phyloP scores from a whole-genome alignment of 345 rosid species.

The Populus nigra region DNA sequence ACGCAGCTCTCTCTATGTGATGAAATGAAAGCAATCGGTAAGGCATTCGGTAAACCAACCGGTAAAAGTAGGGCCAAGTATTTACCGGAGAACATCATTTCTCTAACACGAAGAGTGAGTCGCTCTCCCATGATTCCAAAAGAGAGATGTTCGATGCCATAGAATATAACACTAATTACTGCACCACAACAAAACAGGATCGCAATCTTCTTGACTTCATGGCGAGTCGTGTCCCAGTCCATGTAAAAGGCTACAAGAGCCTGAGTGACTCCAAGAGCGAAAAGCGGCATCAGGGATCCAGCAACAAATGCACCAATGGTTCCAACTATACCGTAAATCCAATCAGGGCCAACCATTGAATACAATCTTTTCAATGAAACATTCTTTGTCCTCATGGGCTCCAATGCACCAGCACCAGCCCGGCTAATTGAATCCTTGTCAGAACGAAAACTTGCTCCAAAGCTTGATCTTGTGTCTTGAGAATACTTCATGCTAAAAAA shows the following conservation, averaged over 20 bases:
- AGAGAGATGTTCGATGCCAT: slow-evolving; percentile 62
- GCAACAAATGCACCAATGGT: slow-evolving; percentile 65
- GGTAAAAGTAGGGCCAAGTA: background rate
- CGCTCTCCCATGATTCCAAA: slow-evolving; percentile 94
- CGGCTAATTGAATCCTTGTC: slow-evolving; percentile 71
- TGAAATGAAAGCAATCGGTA: background rate
- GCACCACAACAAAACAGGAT: slow-evolving; percentile 69
- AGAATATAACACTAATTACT: slow-evolving; percentile 53
- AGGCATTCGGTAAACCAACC: background rate
- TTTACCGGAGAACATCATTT: slow-evolving; percentile 73
- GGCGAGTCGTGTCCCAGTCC: slow-evolving; percentile 71
- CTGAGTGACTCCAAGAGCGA: slow-evolving; percentile 91
- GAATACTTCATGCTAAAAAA: slow-evolving; percentile 52
- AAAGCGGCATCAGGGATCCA: slow-evolving; percentile 94
- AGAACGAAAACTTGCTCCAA: slow-evolving; percentile 69
- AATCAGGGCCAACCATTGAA: slow-evolving; percentile 82
- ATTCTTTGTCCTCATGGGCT: slow-evolving; percentile 32
- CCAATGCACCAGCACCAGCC: slow-evolving; percentile 43
- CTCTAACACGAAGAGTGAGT: slow-evolving; percentile 86
- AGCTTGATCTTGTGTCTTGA: slow-evolving; percentile 60
- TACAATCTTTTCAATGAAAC: slow-evolving; percentile 62
- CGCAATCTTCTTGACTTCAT: slow-evolving; percentile 70
- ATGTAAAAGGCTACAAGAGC: slow-evolving; percentile 80
- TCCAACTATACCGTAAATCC: slow-evolving; percentile 76
- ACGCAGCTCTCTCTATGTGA: background rate